phyloP scores from a whole-genome alignment of 768 basidiomycete species.

The Russula foetens region DNA sequence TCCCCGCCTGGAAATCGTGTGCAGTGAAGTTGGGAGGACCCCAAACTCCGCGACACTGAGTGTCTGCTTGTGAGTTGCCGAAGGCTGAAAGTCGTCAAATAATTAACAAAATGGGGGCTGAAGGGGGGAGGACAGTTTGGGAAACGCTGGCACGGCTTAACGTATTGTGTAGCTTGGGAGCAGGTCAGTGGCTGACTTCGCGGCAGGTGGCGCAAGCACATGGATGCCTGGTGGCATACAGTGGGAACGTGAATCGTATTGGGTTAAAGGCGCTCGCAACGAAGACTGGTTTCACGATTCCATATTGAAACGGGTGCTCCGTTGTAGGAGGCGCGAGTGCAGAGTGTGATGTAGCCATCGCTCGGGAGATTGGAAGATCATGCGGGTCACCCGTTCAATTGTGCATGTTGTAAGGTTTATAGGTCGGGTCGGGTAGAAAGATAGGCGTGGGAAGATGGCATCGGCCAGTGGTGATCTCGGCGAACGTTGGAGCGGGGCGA shows the following conservation, averaged over 20 bases:
- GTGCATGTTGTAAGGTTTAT: neutral
- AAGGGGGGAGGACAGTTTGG: neutral
- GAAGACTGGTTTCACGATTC: neutral
- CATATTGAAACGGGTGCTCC: constrained; percentile 1
- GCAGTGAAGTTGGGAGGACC: constrained; percentile 8
- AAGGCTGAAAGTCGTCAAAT: neutral
- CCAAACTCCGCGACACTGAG: constrained; percentile 17
- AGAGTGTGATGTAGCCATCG: constrained; percentile 8
- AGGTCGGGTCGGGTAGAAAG: neutral
- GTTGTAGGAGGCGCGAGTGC: constrained; percentile 2
- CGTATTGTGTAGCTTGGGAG: constrained; percentile 6
- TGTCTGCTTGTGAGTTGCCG: constrained; percentile 3
- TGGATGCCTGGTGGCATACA: constrained; percentile 18
- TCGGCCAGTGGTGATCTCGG: constrained; percentile 16
- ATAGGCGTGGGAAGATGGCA: constrained; percentile 16
- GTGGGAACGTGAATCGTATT: constrained; percentile 17
- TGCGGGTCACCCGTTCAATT: constrained; percentile 1
- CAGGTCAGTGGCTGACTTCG: constrained; percentile 10
- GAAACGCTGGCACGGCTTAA: constrained; percentile 7
- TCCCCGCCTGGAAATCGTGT: constrained; percentile 15
- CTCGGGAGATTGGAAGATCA: constrained; percentile 12
- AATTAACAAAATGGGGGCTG: constrained; percentile 1
- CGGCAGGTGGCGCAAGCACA: constrained; percentile 16
- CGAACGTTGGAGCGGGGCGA: constrained; percentile 10
- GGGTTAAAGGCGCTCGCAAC: constrained; percentile 6